phyloP scores from a whole-genome alignment of 2,329 filamentous ascomycete genomes.

The Aspergillus transmontanensis region DNA sequence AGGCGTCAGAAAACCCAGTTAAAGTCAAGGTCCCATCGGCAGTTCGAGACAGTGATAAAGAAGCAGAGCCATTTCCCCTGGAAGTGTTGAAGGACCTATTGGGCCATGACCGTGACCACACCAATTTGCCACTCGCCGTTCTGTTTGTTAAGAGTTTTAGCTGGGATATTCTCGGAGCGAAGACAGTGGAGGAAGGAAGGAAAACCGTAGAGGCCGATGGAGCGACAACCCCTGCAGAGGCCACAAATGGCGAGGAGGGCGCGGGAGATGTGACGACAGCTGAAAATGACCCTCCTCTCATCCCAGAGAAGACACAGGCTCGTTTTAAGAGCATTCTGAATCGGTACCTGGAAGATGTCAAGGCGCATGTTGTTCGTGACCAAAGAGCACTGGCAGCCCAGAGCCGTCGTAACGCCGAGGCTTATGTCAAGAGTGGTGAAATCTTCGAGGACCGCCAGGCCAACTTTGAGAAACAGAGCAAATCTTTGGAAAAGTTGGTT shows the following conservation, averaged over 20 bases:
- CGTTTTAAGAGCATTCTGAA: constrained; percentile 83
- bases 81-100: constrained; percentile 98
- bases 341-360: constrained; percentile 92
- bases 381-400: constrained; percentile 87
- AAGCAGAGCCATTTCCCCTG: constrained; percentile 88
- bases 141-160: constrained; percentile 95
- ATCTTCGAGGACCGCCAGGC: constrained; percentile 97
- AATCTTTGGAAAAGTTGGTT: constrained; percentile 86
- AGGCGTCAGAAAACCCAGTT: constrained; percentile 56
- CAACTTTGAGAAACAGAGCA: constrained; percentile 92
- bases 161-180: constrained; percentile 91
- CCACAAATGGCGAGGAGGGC: constrained; percentile 52
- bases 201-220: constrained; percentile 84
- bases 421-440: constrained; percentile 97
- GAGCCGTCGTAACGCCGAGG: constrained; percentile 92
- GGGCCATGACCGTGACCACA: constrained; percentile 88
- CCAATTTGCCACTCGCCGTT: constrained; percentile 87
- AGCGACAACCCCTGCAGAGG: constrained; percentile 52
- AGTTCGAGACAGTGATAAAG: constrained; percentile 61
- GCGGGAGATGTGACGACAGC: constrained; percentile 47
- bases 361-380: constrained; percentile 82
- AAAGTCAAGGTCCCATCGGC: constrained; percentile 65
- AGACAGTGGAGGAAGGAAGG: constrained; percentile 71
- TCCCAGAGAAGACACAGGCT: constrained; percentile 74
- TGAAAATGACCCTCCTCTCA: constrained; percentile 71